phyloP scores from a whole-genome alignment of 2,329 filamentous ascomycete genomes.

The Colletotrichum cordylinicola region DNA sequence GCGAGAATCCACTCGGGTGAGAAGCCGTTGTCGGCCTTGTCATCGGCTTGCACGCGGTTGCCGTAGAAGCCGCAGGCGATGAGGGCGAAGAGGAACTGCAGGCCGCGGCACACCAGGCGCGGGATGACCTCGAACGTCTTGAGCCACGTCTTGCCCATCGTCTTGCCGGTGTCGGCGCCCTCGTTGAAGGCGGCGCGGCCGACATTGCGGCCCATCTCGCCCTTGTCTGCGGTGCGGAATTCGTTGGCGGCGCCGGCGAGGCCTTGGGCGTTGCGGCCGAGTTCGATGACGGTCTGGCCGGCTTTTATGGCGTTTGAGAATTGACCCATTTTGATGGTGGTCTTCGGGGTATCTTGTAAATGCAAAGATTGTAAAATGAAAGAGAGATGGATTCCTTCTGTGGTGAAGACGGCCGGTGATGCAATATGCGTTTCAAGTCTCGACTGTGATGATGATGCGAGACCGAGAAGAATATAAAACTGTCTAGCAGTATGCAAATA shows the following conservation, averaged over 20 bases:
- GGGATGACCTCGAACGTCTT: constrained; percentile 52
- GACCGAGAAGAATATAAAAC: neutral
- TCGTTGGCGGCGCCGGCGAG: constrained; percentile 32
- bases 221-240: constrained; percentile 37
- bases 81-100: constrained; percentile 75
- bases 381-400: neutral
- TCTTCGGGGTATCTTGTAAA: neutral
- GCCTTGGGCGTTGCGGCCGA: constrained; percentile 32
- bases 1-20: constrained; percentile 69
- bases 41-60: constrained; percentile 58
- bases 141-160: constrained; percentile 48
- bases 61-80: constrained; percentile 74
- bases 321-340: constrained; percentile 30
- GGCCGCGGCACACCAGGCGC: constrained; percentile 62
- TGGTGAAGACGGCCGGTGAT: accelerated
- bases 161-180: constrained; percentile 43
- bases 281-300: constrained; percentile 38
- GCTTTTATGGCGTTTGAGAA: constrained; percentile 34
- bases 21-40: constrained; percentile 41
- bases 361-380: neutral
- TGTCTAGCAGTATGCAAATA: neutral
- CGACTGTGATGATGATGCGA: neutral
- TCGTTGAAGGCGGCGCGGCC: constrained; percentile 38
- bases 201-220: constrained; percentile 36
- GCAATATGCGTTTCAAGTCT: neutral